A percentile compares a stretch with the other conserved stretches of the same genome.
Conservation (phyloP, 768 basidiomycete species). For the Amanita muscaria region DNA sequence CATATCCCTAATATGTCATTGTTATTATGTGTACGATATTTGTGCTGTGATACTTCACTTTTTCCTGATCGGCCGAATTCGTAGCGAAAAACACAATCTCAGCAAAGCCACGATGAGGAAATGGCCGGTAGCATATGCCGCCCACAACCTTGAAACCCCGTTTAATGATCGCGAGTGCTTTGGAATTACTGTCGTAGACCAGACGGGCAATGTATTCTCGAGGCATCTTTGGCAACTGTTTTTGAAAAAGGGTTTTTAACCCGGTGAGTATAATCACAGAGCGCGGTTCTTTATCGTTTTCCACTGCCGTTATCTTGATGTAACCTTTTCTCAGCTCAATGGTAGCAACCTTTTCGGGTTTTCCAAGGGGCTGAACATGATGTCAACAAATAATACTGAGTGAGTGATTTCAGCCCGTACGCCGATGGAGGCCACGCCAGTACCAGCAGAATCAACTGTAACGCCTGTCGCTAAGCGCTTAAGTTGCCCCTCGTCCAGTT, state of each 20-base stretch:
- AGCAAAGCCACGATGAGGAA: conserved; percentile 89
- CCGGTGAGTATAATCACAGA: conserved; percentile 84
- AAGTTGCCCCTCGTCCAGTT: conserved; percentile 70
- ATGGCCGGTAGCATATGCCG: conserved; percentile 95
- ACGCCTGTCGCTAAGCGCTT: conserved; percentile 74
- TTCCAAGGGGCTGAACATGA: conserved; percentile 38
- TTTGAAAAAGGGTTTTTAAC: conserved; percentile 95
- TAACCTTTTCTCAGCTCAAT: conserved; percentile 75
- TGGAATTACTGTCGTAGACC: conserved; percentile 90
- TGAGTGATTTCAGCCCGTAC: not conserved
- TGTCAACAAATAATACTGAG: not conserved
- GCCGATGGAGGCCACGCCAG: conserved; percentile 25
- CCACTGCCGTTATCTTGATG: conserved; percentile 77
- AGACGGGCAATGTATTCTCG: conserved; percentile 95
- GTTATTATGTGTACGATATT: not conserved
- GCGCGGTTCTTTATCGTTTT: conserved; percentile 69
- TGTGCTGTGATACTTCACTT: conserved; percentile 40
- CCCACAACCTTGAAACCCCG: conserved; percentile 93
- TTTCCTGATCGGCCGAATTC: conserved; percentile 93
- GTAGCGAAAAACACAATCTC: conserved; percentile 99
- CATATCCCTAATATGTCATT: conserved; percentile 66
- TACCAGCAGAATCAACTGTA: conserved; percentile 56
- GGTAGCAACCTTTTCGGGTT: conserved; percentile 69
- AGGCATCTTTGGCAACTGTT: conserved; percentile 98
- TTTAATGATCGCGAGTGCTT: conserved; percentile 89